Evolutionary conservation across 2,329 filamentous ascomycete genomes (phyloP), one percentile per base, ranked within the genome.

Genomic region (Lasiodiplodia sp.): DNA sequence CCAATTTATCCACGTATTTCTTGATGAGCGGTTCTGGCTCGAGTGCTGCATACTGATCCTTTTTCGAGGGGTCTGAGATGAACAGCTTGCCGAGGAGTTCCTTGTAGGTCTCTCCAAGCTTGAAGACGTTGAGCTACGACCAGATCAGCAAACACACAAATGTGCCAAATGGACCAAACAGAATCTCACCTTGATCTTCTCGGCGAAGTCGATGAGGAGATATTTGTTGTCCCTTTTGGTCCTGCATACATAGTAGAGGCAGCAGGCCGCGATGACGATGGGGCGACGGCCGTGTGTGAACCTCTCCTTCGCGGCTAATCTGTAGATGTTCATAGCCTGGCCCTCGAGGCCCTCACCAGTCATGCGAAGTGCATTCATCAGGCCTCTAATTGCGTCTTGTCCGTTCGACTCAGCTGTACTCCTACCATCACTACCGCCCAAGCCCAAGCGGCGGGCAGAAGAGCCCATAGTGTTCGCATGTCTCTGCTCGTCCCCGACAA

Each of bases 171-270:
- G 4, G 5, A 64, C 16, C 66, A 18, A 11, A 11, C 14, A n/a
- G 16, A 34, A 58, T 71, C 76, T 73, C 74, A 85, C 83, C 77
- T 84, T 83, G n/a, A 90, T 82, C 52, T 95, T 86, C 77, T 99
- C 96, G 14, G 96, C 93, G 76, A 99, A 89, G 78, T 99, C 96
- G 78, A 99, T 98, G 53, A 99, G 86, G 91, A 99, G 94, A 72
- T 96, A 86, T 52, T 91, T 92, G 77, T 96, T 97, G 28, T 90
- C 89, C 53, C 88, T 88, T 70, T 92, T 89, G 66, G 91, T 88
- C 70, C 96, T 89, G 68, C 93, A 96, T 8, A 93, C 92, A 58
- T 92, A 90, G 73, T 97, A 97, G 28, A 97, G 85, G 76, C 92
- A 95, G 37, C 95, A 91, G 11, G 92, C 92, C 25, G 92, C 91